Conservation (phyloP, 2,329 filamentous ascomycete genomes). For the Clathrospora elynae region DNA sequence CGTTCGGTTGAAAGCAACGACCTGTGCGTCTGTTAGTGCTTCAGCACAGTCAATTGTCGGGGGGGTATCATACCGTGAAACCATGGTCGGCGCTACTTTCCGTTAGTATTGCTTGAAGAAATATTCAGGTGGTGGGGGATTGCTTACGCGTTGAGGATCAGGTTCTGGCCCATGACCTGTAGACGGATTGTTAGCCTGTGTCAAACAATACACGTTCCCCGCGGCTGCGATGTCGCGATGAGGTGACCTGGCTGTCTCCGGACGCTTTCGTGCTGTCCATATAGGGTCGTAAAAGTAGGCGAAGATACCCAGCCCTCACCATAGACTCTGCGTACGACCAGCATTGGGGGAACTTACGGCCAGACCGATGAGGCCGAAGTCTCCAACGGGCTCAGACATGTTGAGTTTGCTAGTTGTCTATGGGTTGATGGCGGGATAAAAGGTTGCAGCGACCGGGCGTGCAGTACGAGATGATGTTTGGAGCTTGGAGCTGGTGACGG, state of each 20-base stretch:
- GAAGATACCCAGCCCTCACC: too few species aligned
- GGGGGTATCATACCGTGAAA: conserved; percentile 69
- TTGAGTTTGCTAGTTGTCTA: conserved; percentile 24
- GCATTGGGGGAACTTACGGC: conserved; percentile 43
- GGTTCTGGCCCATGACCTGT: conserved; percentile 58
- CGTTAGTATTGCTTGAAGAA: conserved; percentile 34
- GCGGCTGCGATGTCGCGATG: too few species aligned
- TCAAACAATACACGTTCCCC: too few species aligned
- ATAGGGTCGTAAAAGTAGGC: too few species aligned
- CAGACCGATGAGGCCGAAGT: conserved; percentile 60
- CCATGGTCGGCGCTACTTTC: conserved; percentile 59
- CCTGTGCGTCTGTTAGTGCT: conserved; percentile 30
- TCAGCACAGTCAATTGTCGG: conserved; percentile 3
- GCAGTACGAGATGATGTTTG: conserved; percentile 37
- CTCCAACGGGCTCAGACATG: conserved; percentile 53
- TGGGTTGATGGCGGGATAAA: conserved; percentile 34
- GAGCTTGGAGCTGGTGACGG: conserved; percentile 28
- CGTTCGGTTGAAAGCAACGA: conserved; percentile 98
- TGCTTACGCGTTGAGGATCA: conserved; percentile 59
- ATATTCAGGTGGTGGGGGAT: conserved; percentile 14
- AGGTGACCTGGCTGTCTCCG: neutral
- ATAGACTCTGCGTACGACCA: neutral
- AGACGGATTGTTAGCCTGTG: conserved; percentile 26
- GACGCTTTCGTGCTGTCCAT: neutral
- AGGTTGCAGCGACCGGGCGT: conserved; percentile 39